Conservation (phyloP, 2,329 filamentous ascomycete genomes). For the Geosmithia morbida region DNA sequence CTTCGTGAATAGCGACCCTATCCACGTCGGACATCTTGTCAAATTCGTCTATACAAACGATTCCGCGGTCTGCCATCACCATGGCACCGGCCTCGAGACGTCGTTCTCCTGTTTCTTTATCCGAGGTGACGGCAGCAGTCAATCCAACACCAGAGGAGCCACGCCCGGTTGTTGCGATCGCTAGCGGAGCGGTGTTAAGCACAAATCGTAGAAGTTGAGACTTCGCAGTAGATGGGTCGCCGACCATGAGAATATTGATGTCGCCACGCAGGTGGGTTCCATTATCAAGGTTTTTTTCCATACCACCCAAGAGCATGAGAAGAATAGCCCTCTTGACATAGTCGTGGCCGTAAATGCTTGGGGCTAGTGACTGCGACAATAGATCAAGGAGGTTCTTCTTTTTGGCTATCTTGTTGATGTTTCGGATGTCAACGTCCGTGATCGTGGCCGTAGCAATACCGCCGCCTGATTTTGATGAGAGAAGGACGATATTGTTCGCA, state of each 20-base stretch:
- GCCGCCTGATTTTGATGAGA: conserved; percentile 92
- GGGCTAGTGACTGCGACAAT: conserved; percentile 84
- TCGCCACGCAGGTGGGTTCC: conserved; percentile 96
- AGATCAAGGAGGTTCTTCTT: conserved; percentile 88
- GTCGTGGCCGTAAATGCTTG: conserved; percentile 93
- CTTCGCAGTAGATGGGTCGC: conserved; percentile 95
- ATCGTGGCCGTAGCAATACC: conserved; percentile 85
- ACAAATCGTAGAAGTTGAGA: conserved; percentile 97
- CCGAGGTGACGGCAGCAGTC: conserved; percentile 87
- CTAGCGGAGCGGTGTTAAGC: conserved; percentile 87
- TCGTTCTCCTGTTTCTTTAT: conserved; percentile 94
- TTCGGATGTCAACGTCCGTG: conserved; percentile 92
- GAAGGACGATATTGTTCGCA: conserved; percentile 85
- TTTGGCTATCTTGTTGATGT: conserved; percentile 96
- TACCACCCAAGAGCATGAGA: conserved; percentile 85
- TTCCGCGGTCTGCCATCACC: conserved; percentile 92
- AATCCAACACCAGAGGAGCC: conserved; percentile 96
- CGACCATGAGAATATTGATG: conserved; percentile 98
- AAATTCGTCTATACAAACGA: conserved; percentile 98
- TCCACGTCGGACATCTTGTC: conserved; percentile 99
- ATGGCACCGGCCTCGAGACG: conserved; percentile 94
- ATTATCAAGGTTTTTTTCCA: conserved; percentile 98
- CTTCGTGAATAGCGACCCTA: conserved; percentile 97
- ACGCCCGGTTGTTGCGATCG: conserved; percentile 92
- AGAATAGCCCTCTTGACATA: conserved; percentile 97